A percentile compares a stretch with the other conserved stretches of the same genome.
Conservation (phyloP, 352 stramenopile species). For the Sclerospora graminicola region DNA sequence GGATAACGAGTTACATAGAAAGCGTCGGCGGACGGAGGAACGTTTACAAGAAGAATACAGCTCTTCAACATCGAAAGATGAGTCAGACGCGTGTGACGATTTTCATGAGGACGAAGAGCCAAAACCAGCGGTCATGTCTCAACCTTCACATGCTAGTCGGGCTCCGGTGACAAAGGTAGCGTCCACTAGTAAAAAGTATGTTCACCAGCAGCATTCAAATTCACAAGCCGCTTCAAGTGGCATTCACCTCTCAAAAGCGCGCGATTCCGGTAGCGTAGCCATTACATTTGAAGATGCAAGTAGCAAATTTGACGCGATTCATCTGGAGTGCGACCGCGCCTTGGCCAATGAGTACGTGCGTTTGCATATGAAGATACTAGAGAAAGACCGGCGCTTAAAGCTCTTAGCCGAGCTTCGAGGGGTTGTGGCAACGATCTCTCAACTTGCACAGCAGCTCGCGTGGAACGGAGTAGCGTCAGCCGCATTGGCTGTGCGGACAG, state of each 20-base stretch:
- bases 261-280: constrained; percentile 2
- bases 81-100: constrained; percentile 8
- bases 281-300: constrained; percentile 14
- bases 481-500: constrained; percentile 13
- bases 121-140: background rate
- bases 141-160: background rate
- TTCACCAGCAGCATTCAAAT: background rate
- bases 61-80: constrained; percentile 13
- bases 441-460: constrained; percentile 24
- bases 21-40: constrained; percentile 8
- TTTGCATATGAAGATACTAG: constrained; percentile 17
- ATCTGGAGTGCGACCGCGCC: constrained; percentile 13
- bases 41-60: constrained; percentile 8
- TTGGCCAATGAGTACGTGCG: constrained; percentile 21
- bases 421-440: constrained; percentile 27
- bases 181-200: constrained; percentile 4
- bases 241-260: background rate
- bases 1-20: constrained; percentile 1
- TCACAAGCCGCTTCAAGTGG: background rate
- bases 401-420: constrained; percentile 27
- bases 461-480: constrained; percentile 27
- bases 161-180: constrained; percentile 5
- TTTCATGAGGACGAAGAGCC: constrained; percentile 11
- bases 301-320: constrained; percentile 3
- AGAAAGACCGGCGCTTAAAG: constrained; percentile 25